phyloP scores from a whole-genome alignment of 2,329 filamentous ascomycete species.

The Monilinia vaccinii-corymbosi region DNA sequence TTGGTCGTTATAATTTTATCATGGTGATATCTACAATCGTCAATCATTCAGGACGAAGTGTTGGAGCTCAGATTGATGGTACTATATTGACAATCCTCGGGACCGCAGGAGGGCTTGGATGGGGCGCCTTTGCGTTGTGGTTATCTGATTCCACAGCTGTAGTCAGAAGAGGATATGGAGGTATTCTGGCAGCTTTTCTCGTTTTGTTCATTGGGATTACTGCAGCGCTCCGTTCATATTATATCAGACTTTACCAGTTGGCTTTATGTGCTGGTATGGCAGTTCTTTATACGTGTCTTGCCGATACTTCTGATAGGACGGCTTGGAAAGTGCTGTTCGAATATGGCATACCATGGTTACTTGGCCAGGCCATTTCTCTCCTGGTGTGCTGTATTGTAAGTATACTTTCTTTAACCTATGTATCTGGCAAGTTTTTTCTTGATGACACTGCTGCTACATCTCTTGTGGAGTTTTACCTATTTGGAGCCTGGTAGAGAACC shows the following conservation, averaged over 20 bases:
- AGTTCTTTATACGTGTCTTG: slow-evolving; percentile 43
- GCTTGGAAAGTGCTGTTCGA: slow-evolving; percentile 42
- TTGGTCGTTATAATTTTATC: slow-evolving; percentile 47
- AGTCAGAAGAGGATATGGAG: slow-evolving; percentile 42
- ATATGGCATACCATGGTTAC: slow-evolving; percentile 46
- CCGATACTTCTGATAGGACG: slow-evolving; percentile 38
- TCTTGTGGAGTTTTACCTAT: not conserved
- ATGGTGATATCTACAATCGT: slow-evolving; percentile 48
- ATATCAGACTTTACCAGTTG: slow-evolving; percentile 46
- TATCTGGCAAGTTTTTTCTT: not conserved
- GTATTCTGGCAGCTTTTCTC: slow-evolving; percentile 46
- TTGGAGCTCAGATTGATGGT: slow-evolving; percentile 50
- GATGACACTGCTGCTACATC: not conserved
- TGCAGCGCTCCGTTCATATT: slow-evolving; percentile 45
- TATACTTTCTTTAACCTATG: not conserved
- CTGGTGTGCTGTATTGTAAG: slow-evolving; percentile 34
- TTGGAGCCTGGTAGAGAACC: not conserved
- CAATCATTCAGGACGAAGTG: slow-evolving; percentile 46
- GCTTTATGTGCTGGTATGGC: slow-evolving; percentile 47
- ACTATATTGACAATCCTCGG: slow-evolving; percentile 44
- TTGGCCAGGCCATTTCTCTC: slow-evolving; percentile 46
- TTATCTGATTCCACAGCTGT: slow-evolving; percentile 41
- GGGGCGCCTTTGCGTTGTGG: slow-evolving; percentile 45
- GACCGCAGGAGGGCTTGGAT: slow-evolving; percentile 43
- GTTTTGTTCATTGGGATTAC: slow-evolving; percentile 43